These are phyloP conservation scores for Solanum gracilifrons DNA, from an alignment of 257 asterid genomes.

Conservation along the genomic window DNA sequence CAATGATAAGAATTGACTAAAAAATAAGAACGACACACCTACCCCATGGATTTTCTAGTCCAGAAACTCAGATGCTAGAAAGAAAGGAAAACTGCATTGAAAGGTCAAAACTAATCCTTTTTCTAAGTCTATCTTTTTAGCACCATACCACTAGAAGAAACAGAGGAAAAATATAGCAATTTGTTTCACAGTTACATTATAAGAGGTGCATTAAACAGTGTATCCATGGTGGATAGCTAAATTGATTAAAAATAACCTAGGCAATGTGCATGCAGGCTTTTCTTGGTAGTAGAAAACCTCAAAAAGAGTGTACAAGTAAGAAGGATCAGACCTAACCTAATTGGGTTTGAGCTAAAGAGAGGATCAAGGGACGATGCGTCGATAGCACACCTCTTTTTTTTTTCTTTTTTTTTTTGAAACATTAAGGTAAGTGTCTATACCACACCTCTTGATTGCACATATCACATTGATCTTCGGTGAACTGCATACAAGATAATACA, in stretches of 20 bases:
- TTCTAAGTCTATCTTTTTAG: neutral
- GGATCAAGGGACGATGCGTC: neutral
- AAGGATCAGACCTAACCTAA: neutral
- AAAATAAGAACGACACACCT: neutral
- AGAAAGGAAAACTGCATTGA: neutral
- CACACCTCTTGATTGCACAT: neutral
- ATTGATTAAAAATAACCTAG: neutral
- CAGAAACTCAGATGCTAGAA: neutral
- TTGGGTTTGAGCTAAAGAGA: neutral
- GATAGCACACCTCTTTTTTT: neutral
- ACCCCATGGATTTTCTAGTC: neutral
- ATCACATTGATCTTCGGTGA: neutral
- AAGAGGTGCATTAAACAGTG: neutral
- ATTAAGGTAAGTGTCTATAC: neutral
- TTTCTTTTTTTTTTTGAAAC: neutral
- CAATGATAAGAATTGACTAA: neutral
- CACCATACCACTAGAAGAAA: neutral
- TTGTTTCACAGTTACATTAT: neutral
- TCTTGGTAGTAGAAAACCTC: neutral
- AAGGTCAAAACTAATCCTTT: neutral
- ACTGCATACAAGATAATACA: neutral
- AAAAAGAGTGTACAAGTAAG: neutral
- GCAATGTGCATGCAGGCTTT: neutral
- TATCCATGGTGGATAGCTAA: neutral
- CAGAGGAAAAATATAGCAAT: neutral